phyloP scores from a whole-genome alignment of 2,329 filamentous ascomycete genomes.

The Aspergillus ibericus region DNA sequence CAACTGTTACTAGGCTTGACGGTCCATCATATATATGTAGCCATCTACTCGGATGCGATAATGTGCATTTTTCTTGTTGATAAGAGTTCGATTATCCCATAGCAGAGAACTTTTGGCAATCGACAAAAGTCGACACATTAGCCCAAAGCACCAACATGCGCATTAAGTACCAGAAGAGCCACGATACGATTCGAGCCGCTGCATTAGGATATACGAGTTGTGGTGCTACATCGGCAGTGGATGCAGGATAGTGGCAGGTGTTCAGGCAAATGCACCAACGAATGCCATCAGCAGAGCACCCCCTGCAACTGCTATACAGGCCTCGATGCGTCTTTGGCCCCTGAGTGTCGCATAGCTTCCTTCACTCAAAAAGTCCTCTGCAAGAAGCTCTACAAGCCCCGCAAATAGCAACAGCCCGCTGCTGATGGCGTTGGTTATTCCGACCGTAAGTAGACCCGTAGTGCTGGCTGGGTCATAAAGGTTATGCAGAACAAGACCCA shows the following conservation, averaged over 20 bases:
- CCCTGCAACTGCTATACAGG: slow-evolving; percentile 61
- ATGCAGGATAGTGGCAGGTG: background rate
- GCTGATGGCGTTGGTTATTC: slow-evolving; percentile 83
- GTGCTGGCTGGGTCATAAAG: slow-evolving; percentile 78
- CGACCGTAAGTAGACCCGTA: slow-evolving; percentile 75
- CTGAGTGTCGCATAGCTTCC: slow-evolving; percentile 61
- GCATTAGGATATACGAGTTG: background rate
- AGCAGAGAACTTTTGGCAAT: background rate
- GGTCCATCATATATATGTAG: background rate
- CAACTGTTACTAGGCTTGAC: too few species aligned
- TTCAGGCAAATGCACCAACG: slow-evolving; percentile 65
- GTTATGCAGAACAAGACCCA: slow-evolving; percentile 74
- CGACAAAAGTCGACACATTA: background rate
- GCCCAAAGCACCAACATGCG: background rate
- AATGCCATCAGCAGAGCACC: slow-evolving; percentile 65
- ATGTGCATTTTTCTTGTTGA: too few species aligned
- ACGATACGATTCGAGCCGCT: background rate
- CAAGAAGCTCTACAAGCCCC: slow-evolving; percentile 77
- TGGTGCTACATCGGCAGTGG: slow-evolving; percentile 11
- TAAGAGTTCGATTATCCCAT: background rate
- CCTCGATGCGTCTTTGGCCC: slow-evolving; percentile 60
- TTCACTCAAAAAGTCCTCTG: slow-evolving; percentile 76
- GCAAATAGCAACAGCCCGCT: slow-evolving; percentile 79
- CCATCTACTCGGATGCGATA: background rate
- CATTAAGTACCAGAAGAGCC: background rate